These are phyloP conservation scores for Leucocoprinus gongylophorus DNA, from an alignment of 1,284 basidiomycete genomes.

Conservation along the genomic window DNA sequence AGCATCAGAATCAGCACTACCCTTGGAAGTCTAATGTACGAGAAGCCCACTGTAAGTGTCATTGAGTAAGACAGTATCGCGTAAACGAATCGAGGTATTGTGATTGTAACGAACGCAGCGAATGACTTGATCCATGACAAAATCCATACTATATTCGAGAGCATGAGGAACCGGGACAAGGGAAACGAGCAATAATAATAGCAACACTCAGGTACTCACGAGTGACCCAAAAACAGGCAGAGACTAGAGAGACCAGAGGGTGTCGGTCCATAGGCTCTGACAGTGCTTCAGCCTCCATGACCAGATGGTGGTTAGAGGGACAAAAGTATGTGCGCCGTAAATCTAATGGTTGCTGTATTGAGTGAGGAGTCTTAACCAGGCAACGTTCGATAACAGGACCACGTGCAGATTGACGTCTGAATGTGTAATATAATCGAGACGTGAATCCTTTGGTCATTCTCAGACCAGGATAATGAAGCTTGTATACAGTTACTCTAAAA, in stretches of 20 bases:
- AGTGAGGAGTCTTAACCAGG: neutral
- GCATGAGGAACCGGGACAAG: conserved; percentile 3
- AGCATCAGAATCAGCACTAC: neutral
- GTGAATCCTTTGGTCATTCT: neutral
- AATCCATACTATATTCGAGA: conserved; percentile 56
- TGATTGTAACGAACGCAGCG: conserved; percentile 73
- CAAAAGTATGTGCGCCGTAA: neutral
- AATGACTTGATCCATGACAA: conserved; percentile 68
- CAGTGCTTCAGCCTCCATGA: conserved; percentile 31
- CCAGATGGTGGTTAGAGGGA: neutral
- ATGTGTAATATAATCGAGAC: no score
- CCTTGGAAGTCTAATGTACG: neutral
- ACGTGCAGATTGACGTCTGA: no score
- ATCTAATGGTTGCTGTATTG: neutral
- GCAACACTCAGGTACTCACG: conserved; percentile 31
- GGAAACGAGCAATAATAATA: conserved; percentile 6
- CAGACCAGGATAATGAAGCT: no score
- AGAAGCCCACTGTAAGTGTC: conserved; percentile 66
- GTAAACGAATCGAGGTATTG: conserved; percentile 70
- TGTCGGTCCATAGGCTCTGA: conserved; percentile 32
- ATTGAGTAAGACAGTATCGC: conserved; percentile 81
- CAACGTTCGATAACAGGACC: no score
- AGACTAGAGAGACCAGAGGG: conserved; percentile 67
- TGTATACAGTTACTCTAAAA: no score
- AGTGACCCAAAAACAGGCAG: conserved; percentile 81